Conservation (phyloP, 148 eudicot species). For the Persicaria tinctoria region DNA sequence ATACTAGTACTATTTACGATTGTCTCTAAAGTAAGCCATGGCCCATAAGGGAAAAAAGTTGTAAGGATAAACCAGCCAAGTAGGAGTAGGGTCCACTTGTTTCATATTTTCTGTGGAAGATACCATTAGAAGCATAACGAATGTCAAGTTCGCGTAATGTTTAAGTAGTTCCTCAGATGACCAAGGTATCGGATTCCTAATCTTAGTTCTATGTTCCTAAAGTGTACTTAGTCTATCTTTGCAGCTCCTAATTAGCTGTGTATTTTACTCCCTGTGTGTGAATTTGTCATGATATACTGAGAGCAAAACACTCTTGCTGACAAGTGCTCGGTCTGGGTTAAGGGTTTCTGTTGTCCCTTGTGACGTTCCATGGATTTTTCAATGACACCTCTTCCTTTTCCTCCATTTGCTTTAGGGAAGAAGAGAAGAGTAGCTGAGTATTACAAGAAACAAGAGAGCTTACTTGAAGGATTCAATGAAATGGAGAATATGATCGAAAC, state of each 20-base stretch:
- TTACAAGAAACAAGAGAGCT: slow-evolving; percentile 38
- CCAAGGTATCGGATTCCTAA: neutral
- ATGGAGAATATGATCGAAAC: slow-evolving; percentile 36
- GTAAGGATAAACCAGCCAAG: neutral
- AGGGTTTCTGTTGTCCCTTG: neutral
- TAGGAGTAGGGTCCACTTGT: neutral
- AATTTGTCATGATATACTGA: neutral
- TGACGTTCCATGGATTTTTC: neutral
- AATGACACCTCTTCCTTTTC: neutral
- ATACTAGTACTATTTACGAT: neutral
- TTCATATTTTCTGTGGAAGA: neutral
- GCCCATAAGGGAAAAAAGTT: neutral
- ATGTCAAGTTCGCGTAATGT: neutral
- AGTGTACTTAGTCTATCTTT: neutral
- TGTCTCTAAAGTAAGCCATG: neutral
- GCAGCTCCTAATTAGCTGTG: neutral
- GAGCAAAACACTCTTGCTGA: neutral
- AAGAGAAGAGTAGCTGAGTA: slow-evolving; percentile 34
- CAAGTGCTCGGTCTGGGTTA: neutral
- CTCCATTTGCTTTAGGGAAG: slow-evolving; percentile 21
- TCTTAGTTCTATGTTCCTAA: neutral
- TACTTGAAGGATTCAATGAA: slow-evolving; percentile 36
- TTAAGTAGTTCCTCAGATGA: neutral
- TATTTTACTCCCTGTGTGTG: neutral
- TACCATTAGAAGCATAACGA: neutral